A percentile compares a stretch with the other conserved stretches of the same genome.
Evolutionary conservation across 164 flowering plant genomes (phyloP).

Genomic region (Brasenia schreberi): DNA sequence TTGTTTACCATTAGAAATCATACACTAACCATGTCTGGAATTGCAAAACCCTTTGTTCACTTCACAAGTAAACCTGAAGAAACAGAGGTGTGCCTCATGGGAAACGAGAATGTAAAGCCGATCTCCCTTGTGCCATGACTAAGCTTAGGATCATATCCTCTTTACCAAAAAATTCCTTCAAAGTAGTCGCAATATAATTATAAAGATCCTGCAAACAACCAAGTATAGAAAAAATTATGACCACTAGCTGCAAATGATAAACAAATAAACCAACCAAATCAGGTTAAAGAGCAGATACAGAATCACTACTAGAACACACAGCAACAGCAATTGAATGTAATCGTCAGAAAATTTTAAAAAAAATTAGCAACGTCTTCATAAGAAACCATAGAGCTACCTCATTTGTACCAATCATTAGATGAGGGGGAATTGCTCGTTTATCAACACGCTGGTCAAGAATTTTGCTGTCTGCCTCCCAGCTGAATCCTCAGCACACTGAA

Average conservation of each 20-base stretch:
- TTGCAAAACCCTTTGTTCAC: constrained; percentile 84
- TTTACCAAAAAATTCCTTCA: constrained; percentile 53
- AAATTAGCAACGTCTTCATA: too few species aligned
- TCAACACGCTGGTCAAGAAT: constrained; percentile 40
- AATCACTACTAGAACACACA: too few species aligned
- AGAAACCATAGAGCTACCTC: constrained; percentile 32
- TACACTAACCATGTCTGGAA: constrained; percentile 58
- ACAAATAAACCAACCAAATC: too few species aligned
- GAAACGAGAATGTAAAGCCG: constrained; percentile 93
- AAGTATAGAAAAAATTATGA: background rate
- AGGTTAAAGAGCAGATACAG: too few species aligned
- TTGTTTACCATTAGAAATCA: background rate
- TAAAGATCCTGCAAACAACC: constrained; percentile 55
- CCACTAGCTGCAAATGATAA: background rate
- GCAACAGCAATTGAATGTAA: too few species aligned
- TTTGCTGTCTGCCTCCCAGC: constrained; percentile 50
- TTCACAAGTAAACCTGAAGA: constrained; percentile 67
- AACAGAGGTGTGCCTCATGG: constrained; percentile 60
- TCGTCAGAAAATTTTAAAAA: too few species aligned
- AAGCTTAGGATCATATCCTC: constrained; percentile 36
- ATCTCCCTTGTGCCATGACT: constrained; percentile 41
- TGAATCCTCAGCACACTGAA: constrained; percentile 79
- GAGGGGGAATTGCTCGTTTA: constrained; percentile 48
- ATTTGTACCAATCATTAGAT: constrained; percentile 62
- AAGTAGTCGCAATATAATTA: constrained; percentile 59